phyloP scores from a whole-genome alignment of 306 rosid species.

The apple (Malus domestica) region ASM211411v1 NC_041798.1:35827001-35827500 shows the following conservation, averaged over 20 bases:
- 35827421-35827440: constrained; percentile 92
- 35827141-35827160: constrained; percentile 66
- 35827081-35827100: not conserved
- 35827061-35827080: not conserved
- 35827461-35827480: constrained; percentile 94
- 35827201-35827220: not conserved
- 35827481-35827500: constrained; percentile 99
- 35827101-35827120: constrained; percentile 4
- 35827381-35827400: constrained; percentile 72
- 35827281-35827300: not conserved
- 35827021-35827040: not conserved
- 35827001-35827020: not conserved
- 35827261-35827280: not conserved
- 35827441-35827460: constrained; percentile 88
- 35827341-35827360: not conserved
- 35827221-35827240: not conserved
- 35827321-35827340: not conserved
- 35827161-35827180: constrained; percentile 94
- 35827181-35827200: constrained; percentile 48
- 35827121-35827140: constrained; percentile 95
- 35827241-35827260: not conserved
- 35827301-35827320: not conserved
- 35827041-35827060: not conserved
- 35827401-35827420: constrained; percentile 93
- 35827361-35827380: not conserved